Evolutionary conservation across 129 eudicot genomes (phyloP).

Genomic region (Tagetes erecta): DNA sequence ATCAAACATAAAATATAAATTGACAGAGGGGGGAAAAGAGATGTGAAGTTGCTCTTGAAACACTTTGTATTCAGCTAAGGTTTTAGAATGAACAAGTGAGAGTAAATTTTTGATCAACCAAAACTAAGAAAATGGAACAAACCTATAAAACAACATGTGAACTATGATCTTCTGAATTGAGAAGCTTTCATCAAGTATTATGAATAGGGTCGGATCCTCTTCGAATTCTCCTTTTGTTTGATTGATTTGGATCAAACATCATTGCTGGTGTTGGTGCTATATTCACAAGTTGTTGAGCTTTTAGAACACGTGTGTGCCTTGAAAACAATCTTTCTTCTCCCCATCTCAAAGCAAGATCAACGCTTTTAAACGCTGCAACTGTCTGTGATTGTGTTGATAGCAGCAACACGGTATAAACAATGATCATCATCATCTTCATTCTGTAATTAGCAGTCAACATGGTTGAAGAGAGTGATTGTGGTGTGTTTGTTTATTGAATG

Average conservation of each 20-base stretch:
- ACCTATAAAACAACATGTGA: constrained; percentile 37
- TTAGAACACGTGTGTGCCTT: constrained; percentile 45
- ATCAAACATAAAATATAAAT: not conserved
- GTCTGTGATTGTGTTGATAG: constrained; percentile 43
- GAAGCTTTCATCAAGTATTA: constrained; percentile 53
- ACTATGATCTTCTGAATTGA: constrained; percentile 12
- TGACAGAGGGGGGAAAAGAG: not conserved
- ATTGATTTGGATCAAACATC: constrained; percentile 65
- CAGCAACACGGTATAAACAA: constrained; percentile 54
- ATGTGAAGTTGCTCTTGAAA: constrained; percentile 9
- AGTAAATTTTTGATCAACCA: constrained; percentile 7
- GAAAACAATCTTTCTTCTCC: constrained; percentile 34
- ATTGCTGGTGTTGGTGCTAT: constrained; percentile 66
- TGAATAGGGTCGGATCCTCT: constrained; percentile 92
- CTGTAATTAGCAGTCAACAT: constrained; percentile 46
- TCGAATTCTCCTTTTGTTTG: constrained; percentile 68
- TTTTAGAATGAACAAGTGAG: constrained; percentile 36
- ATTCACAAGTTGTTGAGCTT: constrained; percentile 41
- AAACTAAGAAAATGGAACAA: constrained; percentile 30
- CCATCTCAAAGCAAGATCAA: constrained; percentile 60
- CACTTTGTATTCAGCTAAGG: constrained; percentile 30
- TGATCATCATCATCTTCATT: constrained; percentile 32
- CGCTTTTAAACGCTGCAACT: constrained; percentile 54
- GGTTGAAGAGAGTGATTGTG: constrained; percentile 25
- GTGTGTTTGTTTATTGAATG: constrained; percentile 28